Percentiles rank a stretch among this genome's conserved stretches.
phyloP scores from a whole-genome alignment of 768 basidiomycete species.

The Gloeophyllum trabeum region DNA sequence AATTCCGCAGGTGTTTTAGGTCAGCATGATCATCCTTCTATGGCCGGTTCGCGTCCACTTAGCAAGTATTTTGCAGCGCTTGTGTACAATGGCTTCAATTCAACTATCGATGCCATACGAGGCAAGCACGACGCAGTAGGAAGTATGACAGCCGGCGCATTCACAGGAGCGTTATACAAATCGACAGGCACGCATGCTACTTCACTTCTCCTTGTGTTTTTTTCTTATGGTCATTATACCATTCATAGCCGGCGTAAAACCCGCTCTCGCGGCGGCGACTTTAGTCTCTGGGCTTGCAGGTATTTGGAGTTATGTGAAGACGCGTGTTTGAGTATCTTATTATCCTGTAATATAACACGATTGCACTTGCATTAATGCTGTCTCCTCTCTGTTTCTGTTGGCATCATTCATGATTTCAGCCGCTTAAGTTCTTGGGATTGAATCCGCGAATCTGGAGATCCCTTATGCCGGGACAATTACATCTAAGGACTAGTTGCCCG shows the following conservation, averaged over 20 bases:
- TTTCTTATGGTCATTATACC: slow-evolving; percentile 21
- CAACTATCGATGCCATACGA: slow-evolving; percentile 78
- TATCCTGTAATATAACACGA: background rate
- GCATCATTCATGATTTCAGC: background rate
- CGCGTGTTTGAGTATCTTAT: slow-evolving; percentile 46
- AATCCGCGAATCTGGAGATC: background rate
- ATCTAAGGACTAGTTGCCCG: background rate
- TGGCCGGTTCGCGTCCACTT: slow-evolving; percentile 26
- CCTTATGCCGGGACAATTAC: background rate
- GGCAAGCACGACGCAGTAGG: slow-evolving; percentile 88
- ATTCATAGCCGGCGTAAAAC: slow-evolving; percentile 76
- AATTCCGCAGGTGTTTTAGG: slow-evolving; percentile 98
- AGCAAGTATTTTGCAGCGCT: slow-evolving; percentile 52
- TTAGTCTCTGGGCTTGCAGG: slow-evolving; percentile 87
- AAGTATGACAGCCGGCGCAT: slow-evolving; percentile 84
- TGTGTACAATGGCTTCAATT: slow-evolving; percentile 94
- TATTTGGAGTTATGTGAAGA: slow-evolving; percentile 92
- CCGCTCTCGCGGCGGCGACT: slow-evolving; percentile 81
- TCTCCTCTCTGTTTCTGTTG: background rate
- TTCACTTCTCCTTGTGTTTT: slow-evolving; percentile 16
- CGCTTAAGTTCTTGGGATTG: background rate
- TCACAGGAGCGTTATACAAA: slow-evolving; percentile 89
- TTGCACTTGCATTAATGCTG: background rate
- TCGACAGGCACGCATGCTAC: slow-evolving; percentile 66
- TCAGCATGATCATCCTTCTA: slow-evolving; percentile 34